Base-by-base conservation (phyloP, 1,284 basidiomycete species). In the Trametes hirsuta region DNA sequence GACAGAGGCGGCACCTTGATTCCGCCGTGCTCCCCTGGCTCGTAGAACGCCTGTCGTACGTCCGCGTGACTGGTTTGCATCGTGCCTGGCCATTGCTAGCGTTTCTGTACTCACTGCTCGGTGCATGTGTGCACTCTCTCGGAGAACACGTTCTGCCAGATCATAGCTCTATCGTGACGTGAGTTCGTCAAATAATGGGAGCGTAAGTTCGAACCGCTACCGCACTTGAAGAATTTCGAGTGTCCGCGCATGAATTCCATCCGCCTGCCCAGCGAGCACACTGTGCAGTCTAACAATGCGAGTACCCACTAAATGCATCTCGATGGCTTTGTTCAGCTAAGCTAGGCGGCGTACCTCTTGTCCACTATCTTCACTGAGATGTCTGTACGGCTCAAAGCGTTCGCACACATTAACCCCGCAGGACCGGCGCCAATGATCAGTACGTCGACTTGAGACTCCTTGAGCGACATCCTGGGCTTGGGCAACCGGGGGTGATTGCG, bases 181-280 rank as follows among this genome's bases (percentile, higher is more conserved):
- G 4, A 3, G 12, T 4, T 52, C 21, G 8, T 12, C 21, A n/a
- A 35, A 1, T 6, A 14, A 10, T 8, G 25, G 6, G 14, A 39
- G 6, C 3, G 39, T 24, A 30, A 35, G 14, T 18, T 18, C 18
- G 1, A 18, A 18, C 18, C 1, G 1, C 1, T n/a, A 41, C 14
- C 22, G 18, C 46, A 84, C 88, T 81, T 91, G 86, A 24, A 94
- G 75, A 3, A 93, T 85, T 72, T 94, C 91, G 49, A 93, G 84
- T 1, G 89, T 90, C 40, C 90, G 81, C 0, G 88, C 88, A 68
- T 91, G 88, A 50, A 93, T 86, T 4, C 90, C 91, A 68, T 93
- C 91, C 0, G 90, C 91, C 69, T 92, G 90, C n/a, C 91, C 91
- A 10, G 85, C 84, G 8, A 45, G 46, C 12, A 63, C 50, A 14